phyloP scores from a whole-genome alignment of 139 green algal species.

The Ettlia oleoabundans region DNA sequence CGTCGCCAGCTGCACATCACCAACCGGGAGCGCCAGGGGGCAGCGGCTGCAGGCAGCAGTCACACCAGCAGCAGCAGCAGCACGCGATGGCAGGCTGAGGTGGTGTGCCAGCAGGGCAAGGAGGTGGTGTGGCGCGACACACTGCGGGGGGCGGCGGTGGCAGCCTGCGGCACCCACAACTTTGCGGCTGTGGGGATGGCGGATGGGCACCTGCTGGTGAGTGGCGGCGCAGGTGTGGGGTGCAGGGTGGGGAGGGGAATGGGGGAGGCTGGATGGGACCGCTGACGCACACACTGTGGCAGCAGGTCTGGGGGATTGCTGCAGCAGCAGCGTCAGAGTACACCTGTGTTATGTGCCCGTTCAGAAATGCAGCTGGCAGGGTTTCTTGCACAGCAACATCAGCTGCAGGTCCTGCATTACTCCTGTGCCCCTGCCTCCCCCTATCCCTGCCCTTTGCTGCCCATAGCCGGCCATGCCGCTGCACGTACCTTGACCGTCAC shows the following conservation, averaged over 20 bases:
- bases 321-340: too few species aligned
- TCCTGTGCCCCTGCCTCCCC: background rate
- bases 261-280: too few species aligned
- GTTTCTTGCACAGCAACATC: too few species aligned
- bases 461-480: too few species aligned
- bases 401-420: too few species aligned
- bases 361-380: too few species aligned
- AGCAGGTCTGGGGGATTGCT: too few species aligned
- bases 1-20: conserved; percentile 35
- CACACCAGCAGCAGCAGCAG: background rate
- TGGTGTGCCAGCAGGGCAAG: conserved; percentile 32
- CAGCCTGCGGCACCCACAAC: conserved; percentile 50
- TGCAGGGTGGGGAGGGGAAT: conserved; percentile 28
- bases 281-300: too few species aligned
- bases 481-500: too few species aligned
- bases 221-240: conserved; percentile 44
- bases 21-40: conserved; percentile 44
- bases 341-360: too few species aligned
- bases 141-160: conserved; percentile 44
- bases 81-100: conserved; percentile 1
- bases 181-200: conserved; percentile 55
- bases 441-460: background rate
- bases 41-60: too few species aligned
- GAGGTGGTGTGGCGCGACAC: conserved; percentile 59
- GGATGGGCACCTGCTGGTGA: conserved; percentile 36